phyloP scores from a whole-genome alignment of 768 basidiomycete genomes.

The Tricholoma bakamatsutake region DNA sequence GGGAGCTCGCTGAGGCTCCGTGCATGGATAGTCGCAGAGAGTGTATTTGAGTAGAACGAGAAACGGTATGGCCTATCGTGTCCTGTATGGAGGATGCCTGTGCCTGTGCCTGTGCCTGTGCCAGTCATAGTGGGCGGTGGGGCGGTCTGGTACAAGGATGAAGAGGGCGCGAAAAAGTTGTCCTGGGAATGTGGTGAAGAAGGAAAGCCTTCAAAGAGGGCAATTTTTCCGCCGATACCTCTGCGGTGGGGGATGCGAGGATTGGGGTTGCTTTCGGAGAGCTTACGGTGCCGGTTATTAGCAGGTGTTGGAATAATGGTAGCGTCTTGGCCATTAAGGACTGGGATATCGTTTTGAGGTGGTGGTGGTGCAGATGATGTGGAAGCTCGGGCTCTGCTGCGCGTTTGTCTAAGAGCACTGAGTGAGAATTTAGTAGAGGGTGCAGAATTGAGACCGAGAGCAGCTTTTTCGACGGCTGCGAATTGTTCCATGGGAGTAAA shows the following conservation, averaged over 20 bases:
- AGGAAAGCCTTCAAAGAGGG: conserved; percentile 70
- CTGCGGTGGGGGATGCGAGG: conserved; percentile 55
- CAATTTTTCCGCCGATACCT: conserved; percentile 76
- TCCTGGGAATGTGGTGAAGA: conserved; percentile 23
- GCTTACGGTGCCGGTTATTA: conserved; percentile 50
- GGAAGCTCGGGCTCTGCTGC: conserved; percentile 2
- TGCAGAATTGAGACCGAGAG: conserved; percentile 48
- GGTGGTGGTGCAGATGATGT: conserved; percentile 1
- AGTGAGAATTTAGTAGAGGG: conserved; percentile 37
- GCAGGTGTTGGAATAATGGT: conserved; percentile 16
- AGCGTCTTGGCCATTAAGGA: conserved; percentile 4
- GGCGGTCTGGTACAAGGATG: not conserved
- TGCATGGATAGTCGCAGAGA: conserved; percentile 92
- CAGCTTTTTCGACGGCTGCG: conserved; percentile 61
- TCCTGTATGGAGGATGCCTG: conserved; percentile 40
- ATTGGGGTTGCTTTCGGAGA: conserved; percentile 74
- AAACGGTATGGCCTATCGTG: conserved; percentile 94
- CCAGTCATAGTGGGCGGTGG: not conserved
- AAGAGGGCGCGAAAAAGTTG: not conserved
- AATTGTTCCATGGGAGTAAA: conserved; percentile 75
- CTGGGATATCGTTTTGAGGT: not conserved
- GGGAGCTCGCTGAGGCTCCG: conserved; percentile 90
- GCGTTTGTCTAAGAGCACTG: conserved; percentile 10
- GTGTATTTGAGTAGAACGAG: conserved; percentile 94
- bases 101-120: conserved; percentile 15